Percentiles rank a stretch among this genome's conserved stretches.
phyloP scores from a whole-genome alignment of 495 filamentous ascomycete genomes.

The Tuber brumale region DNA sequence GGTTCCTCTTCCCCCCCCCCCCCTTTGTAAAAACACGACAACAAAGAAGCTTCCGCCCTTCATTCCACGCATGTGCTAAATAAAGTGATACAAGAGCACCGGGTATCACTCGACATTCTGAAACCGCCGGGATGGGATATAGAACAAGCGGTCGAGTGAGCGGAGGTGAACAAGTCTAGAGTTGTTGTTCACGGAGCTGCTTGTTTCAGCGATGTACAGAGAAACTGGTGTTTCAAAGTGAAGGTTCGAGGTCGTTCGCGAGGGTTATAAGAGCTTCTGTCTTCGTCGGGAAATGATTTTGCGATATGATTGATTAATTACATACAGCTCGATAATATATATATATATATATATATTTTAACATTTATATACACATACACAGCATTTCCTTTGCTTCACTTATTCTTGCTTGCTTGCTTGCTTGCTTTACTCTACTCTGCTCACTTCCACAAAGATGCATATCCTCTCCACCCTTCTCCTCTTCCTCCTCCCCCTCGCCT shows the following conservation, averaged over 20 bases:
- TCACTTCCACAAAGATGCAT: conserved; percentile 24
- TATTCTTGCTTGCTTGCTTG: neutral
- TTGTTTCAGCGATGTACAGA: neutral
- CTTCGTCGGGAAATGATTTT: neutral
- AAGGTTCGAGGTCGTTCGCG: neutral
- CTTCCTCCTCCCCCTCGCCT: conserved; percentile 42
- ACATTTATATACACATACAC: neutral
- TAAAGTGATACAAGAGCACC: neutral
- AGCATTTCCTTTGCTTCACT: neutral
- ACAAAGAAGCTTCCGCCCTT: neutral
- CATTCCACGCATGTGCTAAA: neutral
- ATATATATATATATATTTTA: no score
- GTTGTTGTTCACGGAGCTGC: neutral
- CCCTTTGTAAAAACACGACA: no score
- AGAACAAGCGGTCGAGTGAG: neutral
- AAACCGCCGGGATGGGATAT: neutral
- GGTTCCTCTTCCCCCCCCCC: no score
- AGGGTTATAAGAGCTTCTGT: neutral
- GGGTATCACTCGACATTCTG: neutral
- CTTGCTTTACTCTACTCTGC: neutral
- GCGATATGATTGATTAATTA: neutral
- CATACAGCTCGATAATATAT: neutral
- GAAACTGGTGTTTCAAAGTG: neutral
- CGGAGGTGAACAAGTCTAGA: neutral
- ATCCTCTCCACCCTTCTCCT: conserved; percentile 42